A percentile compares a stretch with the other conserved stretches of the same genome.
These are phyloP conservation scores for Madurella fahalii DNA, from an alignment of 2,329 filamentous ascomycete genomes.

Conservation along the genomic window DNA sequence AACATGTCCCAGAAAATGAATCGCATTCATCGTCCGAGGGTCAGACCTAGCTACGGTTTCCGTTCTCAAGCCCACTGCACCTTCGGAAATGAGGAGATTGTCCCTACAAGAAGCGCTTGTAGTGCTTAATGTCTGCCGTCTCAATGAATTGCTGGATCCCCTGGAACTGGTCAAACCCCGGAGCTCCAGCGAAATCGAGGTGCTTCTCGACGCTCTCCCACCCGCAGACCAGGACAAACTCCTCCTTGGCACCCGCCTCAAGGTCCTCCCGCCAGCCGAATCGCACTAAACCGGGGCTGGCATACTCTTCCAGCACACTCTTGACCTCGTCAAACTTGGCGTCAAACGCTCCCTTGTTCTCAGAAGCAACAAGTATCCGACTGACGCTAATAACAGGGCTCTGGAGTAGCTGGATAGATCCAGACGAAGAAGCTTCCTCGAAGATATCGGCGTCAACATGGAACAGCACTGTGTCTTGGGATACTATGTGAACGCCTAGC, in stretches of 20 bases:
- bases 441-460: conserved; percentile 38
- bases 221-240: conserved; percentile 39
- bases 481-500: conserved; percentile 1
- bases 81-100: neutral
- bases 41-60: conserved; percentile 4
- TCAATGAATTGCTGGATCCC: conserved; percentile 24
- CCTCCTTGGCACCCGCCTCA: conserved; percentile 30
- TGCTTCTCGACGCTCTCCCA: conserved; percentile 35
- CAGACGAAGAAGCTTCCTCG: neutral
- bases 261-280: conserved; percentile 41
- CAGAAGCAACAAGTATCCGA: conserved; percentile 31
- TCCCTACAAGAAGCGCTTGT: conserved; percentile 29
- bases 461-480: conserved; percentile 30
- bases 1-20: conserved; percentile 20
- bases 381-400: conserved; percentile 38
- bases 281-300: conserved; percentile 33
- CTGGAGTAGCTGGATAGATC: conserved; percentile 22
- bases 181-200: conserved; percentile 27
- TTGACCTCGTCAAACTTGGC: conserved; percentile 34
- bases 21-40: conserved; percentile 22
- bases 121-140: conserved; percentile 30
- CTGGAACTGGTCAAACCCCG: conserved; percentile 26
- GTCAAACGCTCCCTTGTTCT: conserved; percentile 32
- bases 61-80: neutral
- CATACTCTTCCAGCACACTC: conserved; percentile 29